Evolutionary conservation across 768 basidiomycete genomes (phyloP).

Genomic region (Holtermanniella nyarrowii): DNA sequence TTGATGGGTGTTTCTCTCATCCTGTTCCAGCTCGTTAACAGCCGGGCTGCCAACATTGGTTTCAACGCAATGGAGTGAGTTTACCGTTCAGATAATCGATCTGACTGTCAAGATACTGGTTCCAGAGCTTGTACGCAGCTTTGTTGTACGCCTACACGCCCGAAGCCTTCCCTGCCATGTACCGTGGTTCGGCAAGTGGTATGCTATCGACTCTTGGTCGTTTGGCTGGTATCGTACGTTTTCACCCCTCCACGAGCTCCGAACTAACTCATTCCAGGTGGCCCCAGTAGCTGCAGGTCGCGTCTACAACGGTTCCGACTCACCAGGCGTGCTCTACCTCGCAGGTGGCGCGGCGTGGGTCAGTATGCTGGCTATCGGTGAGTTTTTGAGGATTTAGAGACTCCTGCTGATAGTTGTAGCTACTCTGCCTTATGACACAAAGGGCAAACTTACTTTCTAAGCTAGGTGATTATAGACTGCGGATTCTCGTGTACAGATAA

Average conservation of each 20-base stretch:
- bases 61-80: constrained; percentile 31
- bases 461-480: too few relatives aligned
- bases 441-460: constrained; percentile 14
- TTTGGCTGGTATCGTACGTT: constrained; percentile 15
- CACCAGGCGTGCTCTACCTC: constrained; percentile 22
- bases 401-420: too few relatives aligned
- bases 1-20: constrained; percentile 23
- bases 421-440: constrained; percentile 16
- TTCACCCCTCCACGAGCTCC: neutral
- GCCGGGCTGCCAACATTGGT: constrained; percentile 15
- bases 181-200: constrained; percentile 52
- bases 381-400: neutral
- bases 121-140: constrained; percentile 23
- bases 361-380: constrained; percentile 23
- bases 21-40: constrained; percentile 20
- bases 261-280: neutral
- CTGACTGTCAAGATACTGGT: constrained; percentile 19
- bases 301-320: constrained; percentile 5
- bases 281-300: constrained; percentile 16
- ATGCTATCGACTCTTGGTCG: constrained; percentile 42
- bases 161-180: constrained; percentile 53
- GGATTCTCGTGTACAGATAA: too few relatives aligned
- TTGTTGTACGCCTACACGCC: constrained; percentile 52
- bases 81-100: neutral
- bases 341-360: constrained; percentile 27